Evolutionary conservation across 78 protist species (phyloP).

Genomic region (Emiliania huxleyi): DNA sequence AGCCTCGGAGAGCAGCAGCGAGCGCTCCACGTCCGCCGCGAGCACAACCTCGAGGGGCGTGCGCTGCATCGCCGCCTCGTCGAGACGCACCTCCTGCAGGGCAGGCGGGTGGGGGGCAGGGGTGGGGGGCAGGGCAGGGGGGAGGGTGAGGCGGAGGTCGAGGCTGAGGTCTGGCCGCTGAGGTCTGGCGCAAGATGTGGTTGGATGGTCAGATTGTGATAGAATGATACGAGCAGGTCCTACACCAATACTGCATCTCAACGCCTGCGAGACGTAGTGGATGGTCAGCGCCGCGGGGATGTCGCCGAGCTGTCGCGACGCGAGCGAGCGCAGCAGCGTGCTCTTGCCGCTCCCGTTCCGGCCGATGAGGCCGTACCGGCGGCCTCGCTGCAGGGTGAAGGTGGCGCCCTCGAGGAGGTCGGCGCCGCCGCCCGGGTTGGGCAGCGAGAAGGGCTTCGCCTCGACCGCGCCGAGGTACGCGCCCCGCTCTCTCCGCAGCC

Average conservation of each 20-base stretch:
- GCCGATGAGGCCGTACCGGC: conserved; percentile 88
- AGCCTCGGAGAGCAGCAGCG: conserved; percentile 71
- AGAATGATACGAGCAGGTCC: conserved; percentile 76
- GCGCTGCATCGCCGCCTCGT: neutral
- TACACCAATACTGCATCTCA: conserved; percentile 56
- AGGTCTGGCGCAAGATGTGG: neutral
- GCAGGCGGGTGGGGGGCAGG: neutral
- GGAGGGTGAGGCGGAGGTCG: no score
- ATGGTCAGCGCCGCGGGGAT: conserved; percentile 67
- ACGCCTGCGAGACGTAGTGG: conserved; percentile 90
- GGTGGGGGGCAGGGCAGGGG: no score
- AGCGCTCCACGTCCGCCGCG: conserved; percentile 78
- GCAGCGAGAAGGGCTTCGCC: neutral
- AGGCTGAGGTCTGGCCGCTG: no score
- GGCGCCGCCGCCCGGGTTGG: conserved; percentile 31
- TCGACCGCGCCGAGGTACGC: neutral
- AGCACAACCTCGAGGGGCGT: conserved; percentile 60
- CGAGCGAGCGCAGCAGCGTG: conserved; percentile 81
- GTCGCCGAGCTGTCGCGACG: conserved; percentile 58
- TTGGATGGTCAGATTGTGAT: conserved; percentile 66
- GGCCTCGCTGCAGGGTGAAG: conserved; percentile 15
- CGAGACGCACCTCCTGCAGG: neutral
- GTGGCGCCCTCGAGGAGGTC: neutral
- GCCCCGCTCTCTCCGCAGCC: neutral
- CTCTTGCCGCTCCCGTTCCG: conserved; percentile 91